Conservation (phyloP, 2,329 filamentous ascomycete species). For the Shiraia bambusicola region DNA sequence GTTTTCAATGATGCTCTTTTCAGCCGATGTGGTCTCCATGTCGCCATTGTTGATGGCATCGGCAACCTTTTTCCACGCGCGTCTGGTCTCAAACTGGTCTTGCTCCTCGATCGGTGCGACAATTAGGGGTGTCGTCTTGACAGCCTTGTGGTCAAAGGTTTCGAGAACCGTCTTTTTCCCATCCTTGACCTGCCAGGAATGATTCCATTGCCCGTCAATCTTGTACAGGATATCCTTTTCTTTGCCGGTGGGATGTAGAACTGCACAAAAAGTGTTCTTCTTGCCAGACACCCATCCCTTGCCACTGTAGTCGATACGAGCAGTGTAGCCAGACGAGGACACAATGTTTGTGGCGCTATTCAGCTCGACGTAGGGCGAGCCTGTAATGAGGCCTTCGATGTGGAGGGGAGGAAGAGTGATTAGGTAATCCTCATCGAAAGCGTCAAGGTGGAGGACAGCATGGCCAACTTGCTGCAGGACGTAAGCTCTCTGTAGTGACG, state of each 20-base stretch:
- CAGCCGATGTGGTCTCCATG: constrained; percentile 73
- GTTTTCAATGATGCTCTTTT: constrained; percentile 90
- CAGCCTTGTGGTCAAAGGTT: constrained; percentile 50
- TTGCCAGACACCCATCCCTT: constrained; percentile 94
- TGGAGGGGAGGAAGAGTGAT: constrained; percentile 90
- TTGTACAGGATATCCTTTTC: constrained; percentile 78
- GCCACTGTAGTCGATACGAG: constrained; percentile 89
- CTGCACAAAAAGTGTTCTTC: constrained; percentile 85
- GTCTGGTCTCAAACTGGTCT: constrained; percentile 81
- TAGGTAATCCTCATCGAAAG: constrained; percentile 71
- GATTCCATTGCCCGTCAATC: constrained; percentile 89
- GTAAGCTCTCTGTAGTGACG: constrained; percentile 3
- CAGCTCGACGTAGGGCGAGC: constrained; percentile 86
- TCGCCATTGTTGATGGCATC: constrained; percentile 77
- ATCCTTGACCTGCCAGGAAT: constrained; percentile 75
- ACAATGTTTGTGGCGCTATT: constrained; percentile 82
- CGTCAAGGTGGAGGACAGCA: constrained; percentile 74
- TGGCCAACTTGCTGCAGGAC: constrained; percentile 72
- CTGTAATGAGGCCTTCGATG: constrained; percentile 88
- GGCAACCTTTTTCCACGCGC: constrained; percentile 86
- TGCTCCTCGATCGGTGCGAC: constrained; percentile 75
- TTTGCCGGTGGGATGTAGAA: constrained; percentile 67
- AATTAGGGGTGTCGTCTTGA: constrained; percentile 64
- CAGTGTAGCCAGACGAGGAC: constrained; percentile 81
- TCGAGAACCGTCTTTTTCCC: constrained; percentile 53